Evolutionary conservation across 1,284 basidiomycete genomes (phyloP), one percentile per base, ranked within the genome.

Genomic region (Naganishia cerealis): DNA sequence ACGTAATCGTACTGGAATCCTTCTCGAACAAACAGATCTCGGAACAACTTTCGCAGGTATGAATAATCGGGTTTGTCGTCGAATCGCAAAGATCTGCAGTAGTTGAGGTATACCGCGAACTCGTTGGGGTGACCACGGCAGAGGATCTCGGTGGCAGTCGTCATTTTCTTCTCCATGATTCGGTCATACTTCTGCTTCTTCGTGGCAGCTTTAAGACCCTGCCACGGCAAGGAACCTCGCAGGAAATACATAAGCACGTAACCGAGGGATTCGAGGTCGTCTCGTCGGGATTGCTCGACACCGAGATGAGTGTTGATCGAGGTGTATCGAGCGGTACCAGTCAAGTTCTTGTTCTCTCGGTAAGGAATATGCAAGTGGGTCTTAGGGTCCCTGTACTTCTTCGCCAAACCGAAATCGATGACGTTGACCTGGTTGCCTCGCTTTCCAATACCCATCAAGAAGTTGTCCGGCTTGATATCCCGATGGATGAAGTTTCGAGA

Each of bases 101-200:
- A 97, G 84, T 96, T 97, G 76, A 97, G 84, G 86, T 96, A 97
- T 75, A 96, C 95, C 57, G 92, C 92, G 74, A 96, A 96, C 83
- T 97, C 94, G 82, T 94, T 94, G 73, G 94, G 94, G 87, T 94
- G 96, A 39, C 92, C 92, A 74, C 93, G 92, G 84, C 94, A 96
- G 33, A 98, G 87, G 68, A 94, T 85, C 79, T 96, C 93, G 67
- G 93, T 97, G 24, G 94, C 92, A 0, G 94, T 96, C 39, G 94
- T 96, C 94, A 97, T 97, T 87, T 97, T 82, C 88, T 97, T 98
- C 84, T 97, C 94, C 93, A 96, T 96, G 84, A 98, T 98, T 69
- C 93, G 88, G 81, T 97, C 94, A 82, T 97, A 96, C 84, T 97
- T 97, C 85, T 98, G 94, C 87, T 97, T 97, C 90, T 96, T 97